phyloP scores from a whole-genome alignment of 2,329 filamentous ascomycete species.

The Lachnellula cervina region DNA sequence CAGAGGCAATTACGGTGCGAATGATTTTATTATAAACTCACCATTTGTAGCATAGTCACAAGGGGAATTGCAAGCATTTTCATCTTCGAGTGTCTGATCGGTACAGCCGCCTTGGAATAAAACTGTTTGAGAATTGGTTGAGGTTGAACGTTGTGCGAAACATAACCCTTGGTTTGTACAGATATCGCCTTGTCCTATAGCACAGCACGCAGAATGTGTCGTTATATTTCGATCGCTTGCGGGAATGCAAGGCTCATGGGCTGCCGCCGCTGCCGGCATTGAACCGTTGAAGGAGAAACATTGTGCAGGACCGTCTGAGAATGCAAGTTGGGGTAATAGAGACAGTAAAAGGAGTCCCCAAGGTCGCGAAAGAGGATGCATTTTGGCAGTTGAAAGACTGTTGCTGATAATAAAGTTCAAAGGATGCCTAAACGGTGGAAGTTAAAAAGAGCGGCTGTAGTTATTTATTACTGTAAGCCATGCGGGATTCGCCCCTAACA shows the following conservation, averaged over 20 bases:
- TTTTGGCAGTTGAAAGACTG: no score
- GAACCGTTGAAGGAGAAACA: neutral
- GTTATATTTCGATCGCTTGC: neutral
- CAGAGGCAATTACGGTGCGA: no score
- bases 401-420: no score
- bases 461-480: no score
- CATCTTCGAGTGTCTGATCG: neutral
- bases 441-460: no score
- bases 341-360: neutral
- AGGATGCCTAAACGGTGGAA: no score
- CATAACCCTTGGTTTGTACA: neutral
- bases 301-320: neutral
- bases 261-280: rapidly evolving
- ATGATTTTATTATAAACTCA: neutral
- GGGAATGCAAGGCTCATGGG: neutral
- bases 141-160: neutral
- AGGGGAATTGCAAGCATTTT: neutral
- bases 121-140: neutral
- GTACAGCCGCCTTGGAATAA: neutral
- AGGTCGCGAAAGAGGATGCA: no score
- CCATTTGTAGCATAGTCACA: neutral
- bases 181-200: neutral
- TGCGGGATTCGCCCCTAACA: no score
- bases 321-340: neutral
- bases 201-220: neutral